Conservation (phyloP, 768 basidiomycete species). For the Podaxis sp. region DNA sequence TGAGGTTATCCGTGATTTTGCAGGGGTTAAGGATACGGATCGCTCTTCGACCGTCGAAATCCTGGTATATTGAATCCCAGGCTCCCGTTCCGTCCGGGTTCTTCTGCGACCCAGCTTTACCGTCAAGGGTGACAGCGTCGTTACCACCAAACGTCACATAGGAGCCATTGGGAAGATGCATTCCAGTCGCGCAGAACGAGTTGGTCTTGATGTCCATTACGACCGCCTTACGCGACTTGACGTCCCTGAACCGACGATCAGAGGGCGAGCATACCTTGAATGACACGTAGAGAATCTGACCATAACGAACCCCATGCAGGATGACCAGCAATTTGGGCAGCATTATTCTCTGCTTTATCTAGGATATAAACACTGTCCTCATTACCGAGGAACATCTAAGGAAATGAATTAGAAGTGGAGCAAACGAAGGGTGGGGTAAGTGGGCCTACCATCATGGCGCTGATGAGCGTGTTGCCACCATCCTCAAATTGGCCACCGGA, state of each 20-base stretch:
- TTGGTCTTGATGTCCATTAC: conserved; percentile 74
- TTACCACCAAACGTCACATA: conserved; percentile 80
- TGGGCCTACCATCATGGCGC: conserved; percentile 65
- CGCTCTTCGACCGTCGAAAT: conserved; percentile 26
- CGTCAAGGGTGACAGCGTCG: conserved; percentile 63
- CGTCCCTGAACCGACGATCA: conserved; percentile 50
- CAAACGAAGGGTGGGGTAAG: not conserved
- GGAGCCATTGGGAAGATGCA: conserved; percentile 70
- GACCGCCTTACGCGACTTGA: conserved; percentile 52
- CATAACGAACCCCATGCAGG: conserved; percentile 64
- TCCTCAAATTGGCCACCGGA: conserved; percentile 54
- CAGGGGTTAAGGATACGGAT: conserved; percentile 35
- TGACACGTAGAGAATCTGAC: conserved; percentile 27
- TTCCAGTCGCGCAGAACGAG: conserved; percentile 72
- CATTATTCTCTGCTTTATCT: conserved; percentile 80
- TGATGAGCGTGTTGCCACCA: conserved; percentile 65
- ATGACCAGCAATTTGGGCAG: conserved; percentile 59
- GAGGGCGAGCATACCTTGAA: not conserved
- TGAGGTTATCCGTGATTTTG: not conserved
- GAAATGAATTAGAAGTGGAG: not conserved
- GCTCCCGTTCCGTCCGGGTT: conserved; percentile 60
- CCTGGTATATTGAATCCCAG: conserved; percentile 34
- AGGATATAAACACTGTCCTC: conserved; percentile 53
- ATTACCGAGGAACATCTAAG: conserved; percentile 48
- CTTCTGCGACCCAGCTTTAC: conserved; percentile 53